A percentile compares a stretch with the other conserved stretches of the same genome.
Conservation (phyloP, 2,329 filamentous ascomycete genomes). For the Botrytis cinerea region DNA sequence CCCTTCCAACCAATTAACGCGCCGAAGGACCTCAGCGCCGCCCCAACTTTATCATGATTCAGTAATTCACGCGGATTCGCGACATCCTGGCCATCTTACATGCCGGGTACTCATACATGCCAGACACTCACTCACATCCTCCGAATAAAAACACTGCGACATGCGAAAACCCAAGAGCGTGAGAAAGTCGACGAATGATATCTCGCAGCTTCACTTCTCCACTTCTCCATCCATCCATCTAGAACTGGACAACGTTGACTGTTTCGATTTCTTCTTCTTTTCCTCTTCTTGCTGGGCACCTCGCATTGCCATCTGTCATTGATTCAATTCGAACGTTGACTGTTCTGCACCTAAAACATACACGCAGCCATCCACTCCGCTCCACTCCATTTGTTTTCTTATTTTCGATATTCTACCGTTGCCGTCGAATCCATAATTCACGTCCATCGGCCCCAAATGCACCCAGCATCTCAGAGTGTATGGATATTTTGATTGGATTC, state of each 20-base stretch:
- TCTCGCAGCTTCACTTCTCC: background rate
- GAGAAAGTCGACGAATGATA: background rate
- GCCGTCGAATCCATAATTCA: background rate
- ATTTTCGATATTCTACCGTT: background rate
- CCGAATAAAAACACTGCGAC: background rate
- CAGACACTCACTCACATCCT: background rate
- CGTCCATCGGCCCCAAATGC: background rate
- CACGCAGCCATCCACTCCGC: background rate
- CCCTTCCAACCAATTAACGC: background rate
- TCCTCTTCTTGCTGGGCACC: background rate
- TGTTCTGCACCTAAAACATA: too few relatives aligned
- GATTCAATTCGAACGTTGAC: background rate
- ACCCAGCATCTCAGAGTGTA: background rate
- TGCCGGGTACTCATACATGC: background rate
- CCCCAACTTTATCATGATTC: background rate
- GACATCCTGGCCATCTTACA: background rate
- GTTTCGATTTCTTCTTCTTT: background rate
- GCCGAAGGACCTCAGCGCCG: background rate
- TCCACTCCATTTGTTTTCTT: background rate
- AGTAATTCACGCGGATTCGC: background rate
- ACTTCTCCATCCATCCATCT: background rate
- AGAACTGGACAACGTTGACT: background rate
- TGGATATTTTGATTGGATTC: background rate
- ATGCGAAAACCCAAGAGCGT: background rate
- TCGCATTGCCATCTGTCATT: constrained; percentile 17